Percentiles rank a stretch among this genome's conserved stretches.
Conservation (phyloP, 345 rosid species). For the Sisymbrium irio region DNA sequence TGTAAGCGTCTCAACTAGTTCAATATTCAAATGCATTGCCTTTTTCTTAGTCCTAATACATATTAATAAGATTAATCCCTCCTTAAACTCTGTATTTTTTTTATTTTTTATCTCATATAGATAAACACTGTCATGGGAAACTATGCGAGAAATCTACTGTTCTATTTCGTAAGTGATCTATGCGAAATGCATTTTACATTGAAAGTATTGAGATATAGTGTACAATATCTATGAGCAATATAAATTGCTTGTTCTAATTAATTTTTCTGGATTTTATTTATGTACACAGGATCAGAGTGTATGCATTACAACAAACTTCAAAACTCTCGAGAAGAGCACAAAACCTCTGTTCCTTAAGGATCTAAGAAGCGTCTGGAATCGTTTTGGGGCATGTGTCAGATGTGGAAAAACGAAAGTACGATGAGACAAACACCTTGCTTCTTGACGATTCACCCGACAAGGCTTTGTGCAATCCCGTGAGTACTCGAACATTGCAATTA, state of each 20-base stretch:
- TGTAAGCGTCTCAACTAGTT: slow-evolving; percentile 41
- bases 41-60: not conserved
- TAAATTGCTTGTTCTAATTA: not conserved
- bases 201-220: not conserved
- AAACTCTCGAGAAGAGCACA: slow-evolving; percentile 47
- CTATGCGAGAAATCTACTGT: slow-evolving; percentile 17
- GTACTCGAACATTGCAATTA: slow-evolving; percentile 33
- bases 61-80: not conserved
- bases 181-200: not conserved
- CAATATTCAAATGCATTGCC: not conserved
- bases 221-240: not conserved
- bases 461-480: slow-evolving; percentile 67
- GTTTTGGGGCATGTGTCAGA: slow-evolving; percentile 42
- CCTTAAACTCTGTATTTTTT: not conserved
- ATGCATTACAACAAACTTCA: slow-evolving; percentile 57
- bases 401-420: slow-evolving; percentile 60
- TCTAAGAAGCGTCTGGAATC: slow-evolving; percentile 63
- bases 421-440: slow-evolving; percentile 73
- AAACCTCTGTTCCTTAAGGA: slow-evolving; percentile 82
- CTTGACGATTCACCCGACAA: slow-evolving; percentile 91
- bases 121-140: slow-evolving; percentile 13
- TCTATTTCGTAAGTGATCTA: slow-evolving; percentile 30
- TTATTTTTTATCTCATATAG: too few relatives aligned
- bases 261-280: not conserved
- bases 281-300: slow-evolving; percentile 48